phyloP scores from a whole-genome alignment of 192 early-diverging fungal species.

The Podila horticola region DNA sequence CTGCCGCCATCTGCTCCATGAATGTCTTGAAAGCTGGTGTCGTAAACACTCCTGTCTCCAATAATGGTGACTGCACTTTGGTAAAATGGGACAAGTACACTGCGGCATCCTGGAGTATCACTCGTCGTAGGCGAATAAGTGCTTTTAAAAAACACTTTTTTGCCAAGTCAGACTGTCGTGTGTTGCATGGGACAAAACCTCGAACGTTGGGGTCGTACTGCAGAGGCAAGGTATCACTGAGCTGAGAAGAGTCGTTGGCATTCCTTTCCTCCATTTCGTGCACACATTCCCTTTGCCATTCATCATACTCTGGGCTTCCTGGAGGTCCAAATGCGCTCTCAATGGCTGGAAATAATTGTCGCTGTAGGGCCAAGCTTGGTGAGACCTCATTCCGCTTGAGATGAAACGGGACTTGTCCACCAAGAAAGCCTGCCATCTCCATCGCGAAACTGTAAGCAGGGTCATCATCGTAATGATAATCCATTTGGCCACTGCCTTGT shows the following conservation, averaged over 20 bases:
- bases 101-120: background rate
- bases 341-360: slow-evolving; percentile 6
- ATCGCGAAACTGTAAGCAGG: background rate
- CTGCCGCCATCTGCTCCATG: background rate
- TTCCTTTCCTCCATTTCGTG: slow-evolving; percentile 11
- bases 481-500: background rate
- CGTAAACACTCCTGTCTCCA: background rate
- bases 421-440: slow-evolving; percentile 3
- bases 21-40: background rate
- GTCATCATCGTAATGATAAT: background rate
- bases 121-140: background rate
- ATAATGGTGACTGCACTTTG: background rate
- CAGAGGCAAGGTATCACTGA: background rate
- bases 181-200: slow-evolving; percentile 10
- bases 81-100: background rate
- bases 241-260: background rate
- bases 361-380: slow-evolving; percentile 1
- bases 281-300: background rate
- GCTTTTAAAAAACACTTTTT: slow-evolving; percentile 3
- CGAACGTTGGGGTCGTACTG: slow-evolving; percentile 2
- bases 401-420: slow-evolving; percentile 5
- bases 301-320: slow-evolving; percentile 1
- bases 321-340: background rate
- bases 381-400: slow-evolving; percentile 1
- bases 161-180: slow-evolving; percentile 7